Evolutionary conservation across 2,329 filamentous ascomycete genomes (phyloP).

Genomic region (Zasmidium citrigriseum): DNA sequence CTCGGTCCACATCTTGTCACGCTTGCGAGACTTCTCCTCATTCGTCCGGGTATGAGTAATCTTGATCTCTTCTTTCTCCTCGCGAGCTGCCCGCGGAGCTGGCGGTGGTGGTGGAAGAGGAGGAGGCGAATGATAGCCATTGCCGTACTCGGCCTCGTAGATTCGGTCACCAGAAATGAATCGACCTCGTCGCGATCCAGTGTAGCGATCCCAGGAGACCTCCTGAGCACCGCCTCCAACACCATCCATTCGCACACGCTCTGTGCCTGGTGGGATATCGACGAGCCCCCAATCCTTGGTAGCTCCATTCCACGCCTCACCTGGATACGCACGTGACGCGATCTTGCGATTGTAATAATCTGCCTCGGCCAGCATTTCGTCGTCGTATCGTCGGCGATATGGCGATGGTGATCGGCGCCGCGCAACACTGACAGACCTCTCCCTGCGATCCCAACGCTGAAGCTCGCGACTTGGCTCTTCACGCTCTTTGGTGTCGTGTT

Average conservation of each 20-base stretch:
- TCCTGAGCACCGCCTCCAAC: constrained; percentile 73
- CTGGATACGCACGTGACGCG: constrained; percentile 67
- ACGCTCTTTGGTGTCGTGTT: constrained; percentile 54
- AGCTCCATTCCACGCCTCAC: constrained; percentile 72
- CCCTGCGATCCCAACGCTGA: constrained; percentile 32
- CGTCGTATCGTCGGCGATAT: constrained; percentile 53
- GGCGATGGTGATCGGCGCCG: constrained; percentile 40
- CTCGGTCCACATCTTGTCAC: constrained; percentile 81
- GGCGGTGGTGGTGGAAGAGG: constrained; percentile 28
- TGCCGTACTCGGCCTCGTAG: constrained; percentile 47
- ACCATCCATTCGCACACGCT: constrained; percentile 80
- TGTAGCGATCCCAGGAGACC: constrained; percentile 77
- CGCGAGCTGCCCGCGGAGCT: constrained; percentile 31
- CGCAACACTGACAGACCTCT: constrained; percentile 28
- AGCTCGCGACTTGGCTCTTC: constrained; percentile 29
- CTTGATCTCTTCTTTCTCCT: constrained; percentile 53
- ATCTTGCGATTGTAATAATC: constrained; percentile 68
- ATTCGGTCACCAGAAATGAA: constrained; percentile 69
- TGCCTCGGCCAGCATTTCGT: constrained; percentile 55
- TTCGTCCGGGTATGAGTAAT: constrained; percentile 25
- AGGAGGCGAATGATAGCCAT: constrained; percentile 21
- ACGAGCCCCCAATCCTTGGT: constrained; percentile 79
- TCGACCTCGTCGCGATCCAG: constrained; percentile 71
- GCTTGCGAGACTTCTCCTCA: constrained; percentile 22
- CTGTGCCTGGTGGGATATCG: constrained; percentile 80